Conservation (phyloP, 169 alveolate species). For the Cystoisospora suis region DNA sequence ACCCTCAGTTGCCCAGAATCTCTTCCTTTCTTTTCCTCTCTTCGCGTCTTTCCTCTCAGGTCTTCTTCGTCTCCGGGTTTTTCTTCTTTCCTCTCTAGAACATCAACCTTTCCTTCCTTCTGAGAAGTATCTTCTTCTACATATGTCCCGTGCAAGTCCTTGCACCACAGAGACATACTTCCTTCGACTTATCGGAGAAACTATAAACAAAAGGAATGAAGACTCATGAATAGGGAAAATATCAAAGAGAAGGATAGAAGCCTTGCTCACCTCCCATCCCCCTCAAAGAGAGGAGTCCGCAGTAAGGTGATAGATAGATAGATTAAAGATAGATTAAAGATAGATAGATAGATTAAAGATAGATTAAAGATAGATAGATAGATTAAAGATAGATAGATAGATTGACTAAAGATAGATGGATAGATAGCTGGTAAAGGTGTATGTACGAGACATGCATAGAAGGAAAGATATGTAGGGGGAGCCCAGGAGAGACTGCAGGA, state of each 20-base stretch:
- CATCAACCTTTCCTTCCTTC: background rate
- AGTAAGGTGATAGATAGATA: no score
- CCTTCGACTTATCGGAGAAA: slow-evolving; percentile 35
- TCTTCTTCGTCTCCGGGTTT: background rate
- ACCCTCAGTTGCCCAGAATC: background rate
- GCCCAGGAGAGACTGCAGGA: background rate
- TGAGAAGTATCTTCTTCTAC: background rate
- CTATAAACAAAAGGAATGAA: background rate
- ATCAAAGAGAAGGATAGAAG: no score
- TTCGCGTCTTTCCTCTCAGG: background rate
- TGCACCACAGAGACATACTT: slow-evolving; percentile 31
- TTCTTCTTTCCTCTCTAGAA: background rate
- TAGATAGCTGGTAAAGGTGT: background rate
- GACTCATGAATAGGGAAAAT: no score
- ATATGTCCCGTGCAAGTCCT: slow-evolving; percentile 29
- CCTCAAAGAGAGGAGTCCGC: no score
- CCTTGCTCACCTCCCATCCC: no score
- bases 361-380: no score
- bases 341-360: no score
- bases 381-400: no score
- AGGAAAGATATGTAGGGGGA: background rate
- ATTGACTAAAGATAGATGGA: background rate
- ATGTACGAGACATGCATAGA: background rate
- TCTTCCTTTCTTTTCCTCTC: background rate
- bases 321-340: no score